A percentile compares a stretch with the other conserved stretches of the same genome.
Conservation (phyloP, 768 basidiomycete genomes). For the Mycena filopes region DNA sequence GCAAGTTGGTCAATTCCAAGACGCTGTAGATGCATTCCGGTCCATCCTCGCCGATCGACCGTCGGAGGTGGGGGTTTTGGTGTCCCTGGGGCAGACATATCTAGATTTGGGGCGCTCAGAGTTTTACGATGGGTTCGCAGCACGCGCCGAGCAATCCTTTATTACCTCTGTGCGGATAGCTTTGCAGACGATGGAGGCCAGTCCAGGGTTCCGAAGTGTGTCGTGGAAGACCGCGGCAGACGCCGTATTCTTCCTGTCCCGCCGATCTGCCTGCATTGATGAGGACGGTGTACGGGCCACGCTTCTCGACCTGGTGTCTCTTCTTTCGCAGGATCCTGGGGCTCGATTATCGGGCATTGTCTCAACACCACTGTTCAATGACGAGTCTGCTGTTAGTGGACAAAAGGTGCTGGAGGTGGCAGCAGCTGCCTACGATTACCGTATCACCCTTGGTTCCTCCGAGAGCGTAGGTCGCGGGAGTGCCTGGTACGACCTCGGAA, state of each 20-base stretch:
- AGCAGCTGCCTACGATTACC: constrained; percentile 68
- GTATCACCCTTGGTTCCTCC: constrained; percentile 64
- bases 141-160: constrained; percentile 81
- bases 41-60: constrained; percentile 65
- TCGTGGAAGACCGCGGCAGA: constrained; percentile 91
- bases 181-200: constrained; percentile 58
- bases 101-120: constrained; percentile 78
- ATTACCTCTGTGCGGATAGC: constrained; percentile 65
- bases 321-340: constrained; percentile 52
- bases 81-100: constrained; percentile 77
- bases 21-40: constrained; percentile 77
- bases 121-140: constrained; percentile 72
- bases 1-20: constrained; percentile 77
- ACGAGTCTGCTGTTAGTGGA: constrained; percentile 40
- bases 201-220: constrained; percentile 72
- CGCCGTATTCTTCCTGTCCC: constrained; percentile 74
- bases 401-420: constrained; percentile 60
- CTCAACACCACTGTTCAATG: constrained; percentile 40
- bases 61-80: constrained; percentile 75
- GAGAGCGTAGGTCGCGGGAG: constrained; percentile 63
- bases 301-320: constrained; percentile 47
- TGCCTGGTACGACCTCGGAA: constrained; percentile 80
- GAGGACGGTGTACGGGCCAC: constrained; percentile 48
- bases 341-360: constrained; percentile 57
- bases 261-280: constrained; percentile 59